Percentiles rank a stretch among this genome's conserved stretches.
Conservation (phyloP, 208 protist genomes). For the Acanthamoeba lenticulata region DNA sequence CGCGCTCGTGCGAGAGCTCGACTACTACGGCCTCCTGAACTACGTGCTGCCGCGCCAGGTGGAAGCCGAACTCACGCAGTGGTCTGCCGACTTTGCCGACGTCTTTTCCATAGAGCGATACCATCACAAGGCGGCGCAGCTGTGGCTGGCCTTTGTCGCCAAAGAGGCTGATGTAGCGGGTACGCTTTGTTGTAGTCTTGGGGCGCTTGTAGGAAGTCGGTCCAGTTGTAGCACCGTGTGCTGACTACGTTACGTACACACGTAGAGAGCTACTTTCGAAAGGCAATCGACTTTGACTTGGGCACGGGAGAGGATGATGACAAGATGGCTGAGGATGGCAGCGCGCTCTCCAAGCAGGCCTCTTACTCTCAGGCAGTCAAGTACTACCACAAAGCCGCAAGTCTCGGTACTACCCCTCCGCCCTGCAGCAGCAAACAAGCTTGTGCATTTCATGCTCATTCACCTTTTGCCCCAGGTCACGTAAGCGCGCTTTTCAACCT, state of each 20-base stretch:
- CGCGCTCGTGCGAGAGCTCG: constrained; percentile 26
- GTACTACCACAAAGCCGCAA: constrained; percentile 49
- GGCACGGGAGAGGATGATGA: neutral
- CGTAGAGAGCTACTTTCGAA: constrained; percentile 39
- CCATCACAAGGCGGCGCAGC: neutral
- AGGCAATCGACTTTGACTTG: constrained; percentile 43
- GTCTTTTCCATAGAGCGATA: constrained; percentile 48
- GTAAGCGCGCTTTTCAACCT: constrained; percentile 9
- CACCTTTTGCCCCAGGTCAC: neutral
- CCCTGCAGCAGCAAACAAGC: neutral
- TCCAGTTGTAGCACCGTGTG: neutral
- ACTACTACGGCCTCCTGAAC: constrained; percentile 64
- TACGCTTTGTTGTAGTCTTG: neutral
- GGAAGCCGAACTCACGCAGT: constrained; percentile 21
- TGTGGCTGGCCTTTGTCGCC: neutral
- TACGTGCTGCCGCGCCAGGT: constrained; percentile 16
- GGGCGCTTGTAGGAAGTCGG: neutral
- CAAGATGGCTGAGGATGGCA: neutral
- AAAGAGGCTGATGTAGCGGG: constrained; percentile 29
- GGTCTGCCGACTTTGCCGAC: constrained; percentile 23
- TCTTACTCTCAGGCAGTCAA: constrained; percentile 3
- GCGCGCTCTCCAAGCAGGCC: neutral
- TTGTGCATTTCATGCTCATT: neutral
- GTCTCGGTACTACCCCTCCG: neutral
- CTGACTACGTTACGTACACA: neutral